Evolutionary conservation across 345 rosid genomes (phyloP).

Genomic region (Salix suchowensis): DNA sequence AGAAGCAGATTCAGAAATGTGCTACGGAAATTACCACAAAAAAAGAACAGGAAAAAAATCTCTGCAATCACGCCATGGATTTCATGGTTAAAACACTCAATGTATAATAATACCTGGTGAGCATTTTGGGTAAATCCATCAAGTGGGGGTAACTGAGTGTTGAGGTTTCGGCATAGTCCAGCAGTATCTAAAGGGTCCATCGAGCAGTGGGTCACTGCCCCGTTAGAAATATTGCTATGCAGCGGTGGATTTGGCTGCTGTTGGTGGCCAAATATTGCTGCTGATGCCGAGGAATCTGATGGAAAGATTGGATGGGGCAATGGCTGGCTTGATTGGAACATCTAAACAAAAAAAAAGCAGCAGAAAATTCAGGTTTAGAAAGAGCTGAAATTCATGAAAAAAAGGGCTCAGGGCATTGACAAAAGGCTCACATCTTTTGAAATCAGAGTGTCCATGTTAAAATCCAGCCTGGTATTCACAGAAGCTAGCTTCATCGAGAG

Average conservation of each 20-base stretch:
- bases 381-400: not conserved
- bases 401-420: not conserved
- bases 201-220: conserved; percentile 37
- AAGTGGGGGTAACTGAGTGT: conserved; percentile 43
- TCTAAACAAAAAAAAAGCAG: conserved; percentile 27
- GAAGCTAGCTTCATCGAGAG: conserved; percentile 90
- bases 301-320: conserved; percentile 45
- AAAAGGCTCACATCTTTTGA: conserved; percentile 65
- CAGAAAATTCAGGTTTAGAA: not conserved
- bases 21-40: not conserved
- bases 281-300: conserved; percentile 42
- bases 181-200: conserved; percentile 39
- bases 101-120: conserved; percentile 39
- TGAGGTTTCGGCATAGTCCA: conserved; percentile 32
- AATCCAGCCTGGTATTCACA: conserved; percentile 68
- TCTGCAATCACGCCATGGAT: too few relatives aligned
- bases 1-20: not conserved
- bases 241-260: conserved; percentile 31
- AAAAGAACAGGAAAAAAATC: not conserved
- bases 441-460: conserved; percentile 50
- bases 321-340: conserved; percentile 42
- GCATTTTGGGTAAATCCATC: conserved; percentile 35
- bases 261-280: conserved; percentile 40
- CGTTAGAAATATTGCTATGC: conserved; percentile 32
- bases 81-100: not conserved